Evolutionary conservation across 768 basidiomycete species (phyloP), one percentile per base, ranked within the genome.

Genomic region (Naematelia aurantialba): DNA sequence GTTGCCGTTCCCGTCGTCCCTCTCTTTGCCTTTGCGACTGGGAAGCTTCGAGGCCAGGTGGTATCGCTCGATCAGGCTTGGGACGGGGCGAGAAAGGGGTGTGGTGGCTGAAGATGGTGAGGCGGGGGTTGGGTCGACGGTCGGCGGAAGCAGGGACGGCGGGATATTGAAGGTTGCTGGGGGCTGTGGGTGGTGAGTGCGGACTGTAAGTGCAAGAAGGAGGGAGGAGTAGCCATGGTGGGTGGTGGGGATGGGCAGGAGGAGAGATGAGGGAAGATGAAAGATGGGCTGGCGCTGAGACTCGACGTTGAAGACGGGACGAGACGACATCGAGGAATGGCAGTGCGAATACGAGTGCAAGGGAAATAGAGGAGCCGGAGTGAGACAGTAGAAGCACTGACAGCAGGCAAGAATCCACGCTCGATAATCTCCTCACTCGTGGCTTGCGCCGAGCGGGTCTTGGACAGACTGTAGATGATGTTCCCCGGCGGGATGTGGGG

Each of bases 341-440:
- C n/a, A n/a, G n/a, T n/a, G n/a, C n/a, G n/a, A n/a, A n/a, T n/a
- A n/a, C n/a, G n/a, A n/a, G n/a, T n/a, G n/a, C n/a, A n/a, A n/a
- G n/a, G n/a, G n/a, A n/a, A n/a, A n/a, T n/a, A n/a, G n/a, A n/a
- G n/a, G n/a, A n/a, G 29, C 12, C 12, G 25, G 42, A 3, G 29
- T 30, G 17, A 34, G 17, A 50, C 31, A 17, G n/a, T 34, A 21
- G 24, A 24, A n/a, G 14, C 12, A 54, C 62, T 55, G 22, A 75
- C 76, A 58, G 60, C 57, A 34, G 67, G 69, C 30, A 77, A 50
- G 42, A 55, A 62, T 1, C 74, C 74, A 49, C 61, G 55, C 45
- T 77, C 76, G 2, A 77, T 59, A 8, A 77, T 74, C 61, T 70
- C 68, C 34, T 77, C 76, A 25, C 62, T 65, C 0, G 76, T 77